A percentile compares a stretch with the other conserved stretches of the same genome.
phyloP scores from a whole-genome alignment of 805 yeast species.

The Sungouiella blattae region DNA sequence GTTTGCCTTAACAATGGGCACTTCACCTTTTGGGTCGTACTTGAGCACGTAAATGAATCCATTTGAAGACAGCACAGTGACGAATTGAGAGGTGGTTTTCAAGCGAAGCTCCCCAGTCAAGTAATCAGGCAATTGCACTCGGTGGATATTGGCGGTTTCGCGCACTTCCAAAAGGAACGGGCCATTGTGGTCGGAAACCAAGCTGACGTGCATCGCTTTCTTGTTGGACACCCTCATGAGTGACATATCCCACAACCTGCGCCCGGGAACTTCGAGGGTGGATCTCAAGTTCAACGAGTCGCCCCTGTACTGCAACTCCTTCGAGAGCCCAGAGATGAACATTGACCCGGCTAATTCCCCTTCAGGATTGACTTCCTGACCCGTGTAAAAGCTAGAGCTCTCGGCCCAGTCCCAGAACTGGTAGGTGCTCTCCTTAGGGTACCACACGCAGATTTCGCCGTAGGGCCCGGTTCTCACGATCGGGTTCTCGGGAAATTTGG shows the following conservation, averaged over 20 bases:
- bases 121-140: slow-evolving; percentile 2
- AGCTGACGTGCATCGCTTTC: too few relatives aligned
- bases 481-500: not conserved
- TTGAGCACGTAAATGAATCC: slow-evolving; percentile 10
- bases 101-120: slow-evolving; percentile 3
- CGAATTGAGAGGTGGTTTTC: slow-evolving; percentile 9
- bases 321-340: too few relatives aligned
- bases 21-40: slow-evolving; percentile 1
- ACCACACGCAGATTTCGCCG: slow-evolving; percentile 32
- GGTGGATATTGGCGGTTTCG: too few relatives aligned
- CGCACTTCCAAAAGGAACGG: not conserved
- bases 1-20: slow-evolving; percentile 3
- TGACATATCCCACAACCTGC: not conserved
- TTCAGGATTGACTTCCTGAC: too few relatives aligned
- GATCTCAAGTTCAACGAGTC: slow-evolving; percentile 9
- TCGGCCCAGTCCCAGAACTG: slow-evolving; percentile 36
- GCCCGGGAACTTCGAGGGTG: slow-evolving; percentile 2
- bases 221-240: too few relatives aligned
- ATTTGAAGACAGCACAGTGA: slow-evolving; percentile 6
- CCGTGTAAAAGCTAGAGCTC: too few relatives aligned
- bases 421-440: slow-evolving; percentile 13
- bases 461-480: slow-evolving; percentile 25
- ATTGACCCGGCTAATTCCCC: too few relatives aligned
- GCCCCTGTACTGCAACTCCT: slow-evolving; percentile 1
- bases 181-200: too few relatives aligned